Conservation (phyloP, 2,329 filamentous ascomycete genomes). For the Anisogramma anomala region DNA sequence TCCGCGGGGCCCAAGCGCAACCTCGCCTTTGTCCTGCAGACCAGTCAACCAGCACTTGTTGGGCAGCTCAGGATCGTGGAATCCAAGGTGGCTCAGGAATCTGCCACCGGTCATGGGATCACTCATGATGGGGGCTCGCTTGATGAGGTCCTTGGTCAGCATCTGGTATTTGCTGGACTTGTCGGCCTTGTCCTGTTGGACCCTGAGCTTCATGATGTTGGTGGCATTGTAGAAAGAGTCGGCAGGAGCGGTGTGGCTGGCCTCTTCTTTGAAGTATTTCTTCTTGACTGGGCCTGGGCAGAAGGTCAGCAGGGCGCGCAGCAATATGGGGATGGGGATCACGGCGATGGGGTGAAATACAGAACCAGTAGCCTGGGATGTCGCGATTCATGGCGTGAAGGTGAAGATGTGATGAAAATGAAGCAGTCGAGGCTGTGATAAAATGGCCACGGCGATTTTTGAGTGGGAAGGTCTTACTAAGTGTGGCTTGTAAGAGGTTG, state of each 20-base stretch:
- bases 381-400: slow-evolving; percentile 4
- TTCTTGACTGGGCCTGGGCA: slow-evolving; percentile 31
- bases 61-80: slow-evolving; percentile 19
- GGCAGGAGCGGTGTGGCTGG: slow-evolving; percentile 35
- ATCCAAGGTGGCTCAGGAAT: slow-evolving; percentile 25
- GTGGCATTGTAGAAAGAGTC: slow-evolving; percentile 42
- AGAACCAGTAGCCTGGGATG: slow-evolving; percentile 15
- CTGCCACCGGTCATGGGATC: slow-evolving; percentile 24
- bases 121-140: slow-evolving; percentile 22
- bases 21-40: slow-evolving; percentile 28
- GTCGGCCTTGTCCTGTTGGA: slow-evolving; percentile 29
- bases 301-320: too few relatives aligned
- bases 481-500: too few relatives aligned
- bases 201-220: slow-evolving; percentile 36
- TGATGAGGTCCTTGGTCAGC: slow-evolving; percentile 18
- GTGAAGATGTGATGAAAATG: too few relatives aligned
- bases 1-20: slow-evolving; percentile 20
- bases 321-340: not conserved
- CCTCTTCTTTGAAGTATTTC: slow-evolving; percentile 60
- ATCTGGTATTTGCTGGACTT: slow-evolving; percentile 7
- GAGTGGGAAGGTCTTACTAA: too few relatives aligned
- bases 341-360: slow-evolving; percentile 1
- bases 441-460: too few relatives aligned
- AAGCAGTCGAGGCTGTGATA: too few relatives aligned
- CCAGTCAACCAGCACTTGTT: slow-evolving; percentile 29